A percentile compares a stretch with the other conserved stretches of the same genome.
phyloP scores from a whole-genome alignment of 2,329 filamentous ascomycete species.

The Huntiella decipiens region DNA sequence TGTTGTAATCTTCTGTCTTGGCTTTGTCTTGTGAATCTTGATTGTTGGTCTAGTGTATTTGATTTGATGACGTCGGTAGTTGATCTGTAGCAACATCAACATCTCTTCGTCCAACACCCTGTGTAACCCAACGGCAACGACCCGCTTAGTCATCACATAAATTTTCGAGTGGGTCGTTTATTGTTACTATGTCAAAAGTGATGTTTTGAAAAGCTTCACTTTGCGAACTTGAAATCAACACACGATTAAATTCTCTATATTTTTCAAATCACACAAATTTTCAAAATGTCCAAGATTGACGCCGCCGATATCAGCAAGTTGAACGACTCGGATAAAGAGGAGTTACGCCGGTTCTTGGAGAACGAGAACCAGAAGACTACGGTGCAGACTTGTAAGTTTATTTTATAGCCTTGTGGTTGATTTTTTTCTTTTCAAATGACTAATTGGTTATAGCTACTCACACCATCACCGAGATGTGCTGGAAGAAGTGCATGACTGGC shows the following conservation, averaged over 20 bases:
- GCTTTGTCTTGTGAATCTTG: background rate
- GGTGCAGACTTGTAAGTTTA: conserved; percentile 36
- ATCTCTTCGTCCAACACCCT: background rate
- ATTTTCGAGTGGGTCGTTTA: background rate
- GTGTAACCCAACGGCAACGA: background rate
- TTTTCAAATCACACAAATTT: no score
- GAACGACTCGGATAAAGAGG: conserved; percentile 63
- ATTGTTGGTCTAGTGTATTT: background rate
- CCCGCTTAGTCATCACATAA: background rate
- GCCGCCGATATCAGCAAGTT: conserved; percentile 54
- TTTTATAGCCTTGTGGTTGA: background rate
- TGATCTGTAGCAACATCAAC: no score
- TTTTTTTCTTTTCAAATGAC: background rate
- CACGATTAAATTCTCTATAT: background rate
- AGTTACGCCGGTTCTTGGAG: conserved; percentile 69
- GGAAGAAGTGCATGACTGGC: conserved; percentile 76
- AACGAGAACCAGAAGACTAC: conserved; percentile 75
- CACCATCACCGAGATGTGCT: conserved; percentile 56
- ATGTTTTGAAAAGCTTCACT: background rate
- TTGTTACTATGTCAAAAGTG: no score
- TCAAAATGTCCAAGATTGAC: conserved; percentile 19
- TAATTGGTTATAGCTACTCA: conserved; percentile 28
- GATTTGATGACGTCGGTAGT: background rate
- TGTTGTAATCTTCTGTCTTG: background rate
- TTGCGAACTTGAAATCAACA: background rate